Percentiles rank a stretch among this genome's conserved stretches.
These are phyloP conservation scores for Colletotrichum siamense DNA, from an alignment of 2,329 filamentous ascomycete species.

Conservation along the genomic window DNA sequence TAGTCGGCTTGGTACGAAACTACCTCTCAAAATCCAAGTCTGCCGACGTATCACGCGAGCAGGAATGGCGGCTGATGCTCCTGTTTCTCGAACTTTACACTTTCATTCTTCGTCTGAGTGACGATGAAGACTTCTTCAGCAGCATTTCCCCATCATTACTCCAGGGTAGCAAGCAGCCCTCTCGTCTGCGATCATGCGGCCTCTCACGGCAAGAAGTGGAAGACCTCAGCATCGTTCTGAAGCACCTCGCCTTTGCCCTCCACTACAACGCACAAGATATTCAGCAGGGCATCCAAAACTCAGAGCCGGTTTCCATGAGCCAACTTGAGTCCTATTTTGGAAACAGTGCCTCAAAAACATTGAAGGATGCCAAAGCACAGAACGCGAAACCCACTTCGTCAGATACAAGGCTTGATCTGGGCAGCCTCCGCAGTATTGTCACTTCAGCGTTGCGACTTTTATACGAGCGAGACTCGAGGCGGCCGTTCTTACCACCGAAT, in stretches of 20 bases:
- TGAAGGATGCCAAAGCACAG: not conserved
- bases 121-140: conserved; percentile 93
- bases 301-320: conserved; percentile 2
- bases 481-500: conserved; percentile 79
- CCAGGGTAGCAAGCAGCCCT: conserved; percentile 39
- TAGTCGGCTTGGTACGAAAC: conserved; percentile 28
- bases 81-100: conserved; percentile 94
- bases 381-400: not conserved
- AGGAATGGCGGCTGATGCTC: conserved; percentile 88
- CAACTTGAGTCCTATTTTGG: conserved; percentile 22
- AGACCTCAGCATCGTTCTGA: conserved; percentile 80
- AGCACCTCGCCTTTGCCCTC: conserved; percentile 87
- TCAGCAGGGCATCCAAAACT: conserved; percentile 28
- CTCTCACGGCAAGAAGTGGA: conserved; percentile 75
- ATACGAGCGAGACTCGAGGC: conserved; percentile 90
- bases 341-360: not conserved
- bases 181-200: conserved; percentile 65
- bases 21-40: conserved; percentile 30
- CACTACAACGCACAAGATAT: conserved; percentile 82
- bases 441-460: conserved; percentile 85
- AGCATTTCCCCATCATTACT: conserved; percentile 49
- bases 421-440: conserved; percentile 79
- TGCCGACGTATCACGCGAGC: conserved; percentile 41
- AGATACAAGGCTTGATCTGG: conserved; percentile 62
- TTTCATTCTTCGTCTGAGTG: conserved; percentile 89